phyloP scores from a whole-genome alignment of 2,329 filamentous ascomycete genomes.

The Truncatella angustata region DNA sequence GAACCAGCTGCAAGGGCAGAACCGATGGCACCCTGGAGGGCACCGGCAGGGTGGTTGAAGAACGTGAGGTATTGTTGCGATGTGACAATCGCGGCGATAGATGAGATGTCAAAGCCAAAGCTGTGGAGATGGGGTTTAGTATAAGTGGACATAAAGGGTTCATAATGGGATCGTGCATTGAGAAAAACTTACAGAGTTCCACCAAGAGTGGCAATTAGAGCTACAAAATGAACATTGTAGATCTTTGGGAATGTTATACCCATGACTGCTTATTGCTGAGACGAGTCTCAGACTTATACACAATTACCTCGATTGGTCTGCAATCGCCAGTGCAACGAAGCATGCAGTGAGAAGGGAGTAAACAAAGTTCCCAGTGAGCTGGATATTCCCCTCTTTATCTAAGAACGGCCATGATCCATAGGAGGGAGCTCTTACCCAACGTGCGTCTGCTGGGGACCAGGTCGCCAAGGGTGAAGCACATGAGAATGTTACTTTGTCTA shows the following conservation, averaged over 20 bases:
- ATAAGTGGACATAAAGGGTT: not conserved
- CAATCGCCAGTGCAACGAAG: too few relatives aligned
- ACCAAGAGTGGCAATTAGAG: slow-evolving; percentile 49
- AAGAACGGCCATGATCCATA: too few relatives aligned
- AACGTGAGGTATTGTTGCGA: slow-evolving; percentile 50
- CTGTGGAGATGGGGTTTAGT: not conserved
- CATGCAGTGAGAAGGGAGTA: too few relatives aligned
- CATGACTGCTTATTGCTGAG: too few relatives aligned
- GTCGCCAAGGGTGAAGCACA: too few relatives aligned
- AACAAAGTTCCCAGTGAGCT: too few relatives aligned
- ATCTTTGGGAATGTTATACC: slow-evolving; percentile 41
- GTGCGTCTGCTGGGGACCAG: too few relatives aligned
- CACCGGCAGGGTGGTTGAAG: slow-evolving; percentile 45
- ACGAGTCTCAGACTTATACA: too few relatives aligned
- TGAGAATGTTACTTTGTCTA: too few relatives aligned
- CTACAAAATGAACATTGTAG: slow-evolving; percentile 54
- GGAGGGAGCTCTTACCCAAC: too few relatives aligned
- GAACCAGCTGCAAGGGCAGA: slow-evolving; percentile 52
- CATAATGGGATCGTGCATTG: not conserved
- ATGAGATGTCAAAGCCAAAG: slow-evolving; percentile 57
- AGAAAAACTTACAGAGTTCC: slow-evolving; percentile 43
- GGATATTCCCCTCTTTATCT: too few relatives aligned
- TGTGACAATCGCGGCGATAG: slow-evolving; percentile 57
- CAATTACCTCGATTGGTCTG: too few relatives aligned
- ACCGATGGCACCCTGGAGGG: slow-evolving; percentile 51